Conservation (phyloP, 2,329 filamentous ascomycete species). For the Tolypocladium sp. region DNA sequence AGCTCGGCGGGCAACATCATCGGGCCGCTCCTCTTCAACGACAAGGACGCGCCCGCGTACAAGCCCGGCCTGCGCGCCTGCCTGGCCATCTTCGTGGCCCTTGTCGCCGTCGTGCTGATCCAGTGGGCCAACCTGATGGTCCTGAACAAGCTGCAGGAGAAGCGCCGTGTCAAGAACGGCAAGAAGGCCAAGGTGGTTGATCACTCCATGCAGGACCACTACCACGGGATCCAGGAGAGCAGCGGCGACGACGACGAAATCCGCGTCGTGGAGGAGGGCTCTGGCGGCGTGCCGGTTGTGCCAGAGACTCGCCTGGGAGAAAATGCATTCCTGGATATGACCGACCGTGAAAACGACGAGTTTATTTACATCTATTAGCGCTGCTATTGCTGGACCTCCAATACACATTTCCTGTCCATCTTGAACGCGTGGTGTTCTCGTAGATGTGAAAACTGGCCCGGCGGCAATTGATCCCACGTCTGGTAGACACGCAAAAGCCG, state of each 20-base stretch:
- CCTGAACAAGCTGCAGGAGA: conserved; percentile 47
- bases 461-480: background rate
- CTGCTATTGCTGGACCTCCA: background rate
- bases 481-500: background rate
- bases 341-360: conserved; percentile 58
- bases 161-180: conserved; percentile 45
- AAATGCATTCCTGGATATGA: conserved; percentile 49
- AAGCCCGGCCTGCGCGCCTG: conserved; percentile 46
- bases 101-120: conserved; percentile 41
- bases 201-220: conserved; percentile 48
- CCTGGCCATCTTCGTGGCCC: conserved; percentile 42
- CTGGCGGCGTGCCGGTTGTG: conserved; percentile 12
- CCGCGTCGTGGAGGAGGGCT: conserved; percentile 12
- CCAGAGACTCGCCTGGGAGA: conserved; percentile 27
- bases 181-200: conserved; percentile 52
- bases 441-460: background rate
- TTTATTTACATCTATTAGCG: conserved; percentile 53
- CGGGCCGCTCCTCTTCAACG: conserved; percentile 53
- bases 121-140: conserved; percentile 46
- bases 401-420: background rate
- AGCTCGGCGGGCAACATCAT: conserved; percentile 57
- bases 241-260: conserved; percentile 4
- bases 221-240: conserved; percentile 17
- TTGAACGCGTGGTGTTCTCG: background rate
- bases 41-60: conserved; percentile 49